Base-by-base conservation (phyloP, 371 early-diverging fungal genomes). In the Smittium mucronatum region DNA sequence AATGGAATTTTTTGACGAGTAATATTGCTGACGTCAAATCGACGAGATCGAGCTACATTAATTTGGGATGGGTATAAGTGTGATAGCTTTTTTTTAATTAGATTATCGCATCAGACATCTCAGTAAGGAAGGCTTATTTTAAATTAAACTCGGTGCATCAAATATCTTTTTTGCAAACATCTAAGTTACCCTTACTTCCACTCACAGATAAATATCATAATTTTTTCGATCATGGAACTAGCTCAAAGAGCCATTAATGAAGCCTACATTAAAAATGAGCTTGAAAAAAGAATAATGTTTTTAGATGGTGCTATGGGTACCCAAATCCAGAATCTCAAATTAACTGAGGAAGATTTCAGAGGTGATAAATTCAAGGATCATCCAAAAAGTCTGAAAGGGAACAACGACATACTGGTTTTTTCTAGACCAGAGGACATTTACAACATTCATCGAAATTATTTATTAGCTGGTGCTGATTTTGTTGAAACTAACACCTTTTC, bases 401-500 rank as follows among this genome's bases (percentile, higher is more conserved):
- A 95, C 84, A 95, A 95, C 79, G 95, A 95, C 76, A 75, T 95
- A 76, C 81, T 95, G 72, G 91, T 93, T 35, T 76, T 95, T 67
- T 93, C 95, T 8, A 87, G 86, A 75, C 92, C 94, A 34, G 87
- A 93, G 63, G 89, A 90, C 21, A 91, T 95, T 73, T 86, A 87
- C 73, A 76, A 80, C 57, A 95, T 95, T 75, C 95, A 95, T 81
- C 83, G 85, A 70, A 76, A 87, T 77, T 95, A 95, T 79, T 82
- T 95, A 47, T 85, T 88, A 70, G 93, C 95, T n/a, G 94, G 94
- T 28, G 81, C 93, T 5, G 94, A 95, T 76, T 87, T 95, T 83
- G 82, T 95, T 58, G 95, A 93, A 78, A 93, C 95, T 64, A 95
- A 95, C 81, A 93, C 95, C 25, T 95, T 95, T 81, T 90, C 91